A percentile compares a stretch with the other conserved stretches of the same genome.
Evolutionary conservation across 345 rosid species (phyloP).

Genomic region (Mangifera indica): DNA sequence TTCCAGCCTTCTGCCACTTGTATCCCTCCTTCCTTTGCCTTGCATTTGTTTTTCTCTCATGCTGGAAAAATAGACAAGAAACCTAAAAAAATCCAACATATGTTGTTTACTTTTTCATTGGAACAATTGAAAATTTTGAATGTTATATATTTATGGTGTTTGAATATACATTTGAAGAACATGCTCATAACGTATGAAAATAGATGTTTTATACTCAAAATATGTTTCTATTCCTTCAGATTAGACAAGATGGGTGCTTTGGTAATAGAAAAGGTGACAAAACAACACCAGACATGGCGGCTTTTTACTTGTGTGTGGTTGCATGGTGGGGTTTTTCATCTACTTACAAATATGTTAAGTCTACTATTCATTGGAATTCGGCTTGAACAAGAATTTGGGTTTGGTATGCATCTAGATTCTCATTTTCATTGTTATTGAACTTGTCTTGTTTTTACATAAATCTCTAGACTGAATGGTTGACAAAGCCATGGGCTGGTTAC

Average conservation of each 20-base stretch:
- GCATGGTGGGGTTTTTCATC: constrained; percentile 93
- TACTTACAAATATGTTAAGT: constrained; percentile 92
- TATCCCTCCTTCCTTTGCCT: too few species aligned
- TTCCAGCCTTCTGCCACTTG: too few species aligned
- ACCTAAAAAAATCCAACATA: not conserved
- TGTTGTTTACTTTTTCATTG: not conserved
- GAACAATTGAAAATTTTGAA: not conserved
- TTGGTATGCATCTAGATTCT: constrained; percentile 43
- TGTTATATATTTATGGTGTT: not conserved
- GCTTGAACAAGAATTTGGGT: constrained; percentile 95
- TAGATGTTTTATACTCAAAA: constrained; percentile 7
- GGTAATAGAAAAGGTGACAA: constrained; percentile 47
- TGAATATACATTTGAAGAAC: not conserved
- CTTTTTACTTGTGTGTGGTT: constrained; percentile 85
- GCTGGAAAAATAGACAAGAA: too few species aligned
- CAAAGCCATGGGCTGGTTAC: not conserved
- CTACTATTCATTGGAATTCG: constrained; percentile 87
- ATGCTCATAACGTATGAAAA: not conserved
- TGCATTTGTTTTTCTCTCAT: too few species aligned
- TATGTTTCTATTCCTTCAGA: constrained; percentile 41
- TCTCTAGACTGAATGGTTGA: not conserved
- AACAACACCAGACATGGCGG: constrained; percentile 73
- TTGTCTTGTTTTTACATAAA: not conserved
- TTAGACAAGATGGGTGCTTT: constrained; percentile 86
- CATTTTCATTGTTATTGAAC: not conserved